A percentile compares a stretch with the other conserved stretches of the same genome.
Conservation (phyloP, 768 basidiomycete genomes). For the Calvatia gigantea region DNA sequence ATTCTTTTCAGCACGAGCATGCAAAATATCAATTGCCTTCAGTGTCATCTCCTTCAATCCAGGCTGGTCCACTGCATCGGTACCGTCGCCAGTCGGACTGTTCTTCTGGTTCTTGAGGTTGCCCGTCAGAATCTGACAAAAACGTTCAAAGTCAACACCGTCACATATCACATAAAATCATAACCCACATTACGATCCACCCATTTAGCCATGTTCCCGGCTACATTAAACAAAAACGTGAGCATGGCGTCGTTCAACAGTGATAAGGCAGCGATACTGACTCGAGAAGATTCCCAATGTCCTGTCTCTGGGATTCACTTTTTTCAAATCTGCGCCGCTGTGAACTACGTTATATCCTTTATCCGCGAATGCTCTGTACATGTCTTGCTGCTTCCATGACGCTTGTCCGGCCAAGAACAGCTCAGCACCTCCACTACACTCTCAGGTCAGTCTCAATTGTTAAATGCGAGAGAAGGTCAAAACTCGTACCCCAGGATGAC, state of each 20-base stretch:
- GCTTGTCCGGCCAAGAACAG: constrained; percentile 35
- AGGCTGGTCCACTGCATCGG: constrained; percentile 40
- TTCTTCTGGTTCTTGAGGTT: constrained; percentile 35
- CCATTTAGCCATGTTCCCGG: constrained; percentile 36
- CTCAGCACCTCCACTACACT: constrained; percentile 37
- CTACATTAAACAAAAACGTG: background rate
- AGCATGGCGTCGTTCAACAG: background rate
- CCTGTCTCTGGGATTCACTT: constrained; percentile 29
- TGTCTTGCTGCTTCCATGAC: constrained; percentile 36
- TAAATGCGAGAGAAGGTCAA: background rate
- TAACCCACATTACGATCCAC: constrained; percentile 33
- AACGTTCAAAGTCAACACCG: background rate
- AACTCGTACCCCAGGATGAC: constrained; percentile 37
- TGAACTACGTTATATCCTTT: constrained; percentile 40
- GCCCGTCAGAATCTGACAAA: constrained; percentile 28
- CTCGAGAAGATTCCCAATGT: constrained; percentile 42
- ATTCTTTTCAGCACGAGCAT: constrained; percentile 31
- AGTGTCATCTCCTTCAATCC: constrained; percentile 47
- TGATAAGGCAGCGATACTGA: background rate
- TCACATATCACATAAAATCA: background rate
- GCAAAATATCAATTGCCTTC: constrained; percentile 43
- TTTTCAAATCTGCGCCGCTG: constrained; percentile 31
- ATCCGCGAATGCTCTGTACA: constrained; percentile 36
- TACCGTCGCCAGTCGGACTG: constrained; percentile 38
- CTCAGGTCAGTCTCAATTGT: background rate